A percentile compares a stretch with the other conserved stretches of the same genome.
These are phyloP conservation scores for Candida chilensis DNA, from an alignment of 805 yeast species.

Conservation along the genomic window DNA sequence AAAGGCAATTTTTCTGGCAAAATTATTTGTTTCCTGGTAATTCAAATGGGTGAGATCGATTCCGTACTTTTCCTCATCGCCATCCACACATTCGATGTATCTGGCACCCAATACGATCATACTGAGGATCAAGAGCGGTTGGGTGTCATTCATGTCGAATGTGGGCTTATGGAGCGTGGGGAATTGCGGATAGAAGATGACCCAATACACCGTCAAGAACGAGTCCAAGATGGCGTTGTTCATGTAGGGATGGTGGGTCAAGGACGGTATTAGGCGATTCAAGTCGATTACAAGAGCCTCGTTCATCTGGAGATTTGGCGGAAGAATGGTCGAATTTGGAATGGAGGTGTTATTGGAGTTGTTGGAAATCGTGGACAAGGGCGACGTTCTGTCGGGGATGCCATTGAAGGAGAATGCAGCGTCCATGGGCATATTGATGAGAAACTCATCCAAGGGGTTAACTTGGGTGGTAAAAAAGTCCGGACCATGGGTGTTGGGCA, in stretches of 20 bases:
- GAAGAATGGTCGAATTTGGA: no score
- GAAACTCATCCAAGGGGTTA: no score
- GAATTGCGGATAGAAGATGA: constrained; percentile 26
- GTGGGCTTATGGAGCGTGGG: constrained; percentile 27
- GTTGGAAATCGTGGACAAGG: no score
- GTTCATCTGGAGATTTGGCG: no score
- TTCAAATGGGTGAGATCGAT: neutral
- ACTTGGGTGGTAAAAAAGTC: no score
- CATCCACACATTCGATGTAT: constrained; percentile 14
- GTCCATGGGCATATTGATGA: no score
- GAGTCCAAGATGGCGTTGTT: neutral
- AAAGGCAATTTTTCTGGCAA: neutral
- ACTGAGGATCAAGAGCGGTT: constrained; percentile 23
- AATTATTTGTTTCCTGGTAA: neutral
- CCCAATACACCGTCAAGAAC: constrained; percentile 18
- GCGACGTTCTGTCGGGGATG: no score
- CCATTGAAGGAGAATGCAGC: no score
- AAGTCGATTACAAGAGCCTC: neutral
- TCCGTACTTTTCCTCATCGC: neutral
- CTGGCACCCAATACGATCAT: constrained; percentile 29
- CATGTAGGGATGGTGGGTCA: neutral
- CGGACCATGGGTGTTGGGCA: no score
- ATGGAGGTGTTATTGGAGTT: no score
- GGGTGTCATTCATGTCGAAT: constrained; percentile 19
- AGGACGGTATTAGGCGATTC: neutral